Conservation (phyloP, 495 filamentous ascomycete genomes). For the Alectoria sarmentosa region DNA sequence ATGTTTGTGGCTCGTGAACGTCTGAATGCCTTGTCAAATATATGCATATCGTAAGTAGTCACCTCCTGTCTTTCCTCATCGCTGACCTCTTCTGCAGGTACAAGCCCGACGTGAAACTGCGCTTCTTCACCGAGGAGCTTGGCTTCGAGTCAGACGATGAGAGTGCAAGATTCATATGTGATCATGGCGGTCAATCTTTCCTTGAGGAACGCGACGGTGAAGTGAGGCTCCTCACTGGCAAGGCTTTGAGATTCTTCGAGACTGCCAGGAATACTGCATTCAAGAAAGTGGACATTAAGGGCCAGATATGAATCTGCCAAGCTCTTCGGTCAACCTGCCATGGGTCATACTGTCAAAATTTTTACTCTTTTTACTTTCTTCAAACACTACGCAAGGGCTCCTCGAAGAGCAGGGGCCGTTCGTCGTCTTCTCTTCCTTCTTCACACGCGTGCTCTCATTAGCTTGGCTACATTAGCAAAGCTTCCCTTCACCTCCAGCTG, state of each 20-base stretch:
- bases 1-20: slow-evolving; percentile 96
- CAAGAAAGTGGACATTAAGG: slow-evolving; percentile 88
- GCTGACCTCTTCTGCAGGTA: slow-evolving; percentile 57
- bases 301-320: slow-evolving; percentile 67
- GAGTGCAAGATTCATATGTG: slow-evolving; percentile 79
- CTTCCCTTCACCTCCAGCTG: slow-evolving; percentile 6
- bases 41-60: slow-evolving; percentile 86
- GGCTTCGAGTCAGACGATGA: slow-evolving; percentile 91
- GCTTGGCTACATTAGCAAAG: slow-evolving; percentile 12
- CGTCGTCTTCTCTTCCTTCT: slow-evolving; percentile 14
- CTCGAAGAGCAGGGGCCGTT: slow-evolving; percentile 8
- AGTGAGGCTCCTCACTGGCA: slow-evolving; percentile 68
- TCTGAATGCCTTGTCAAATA: slow-evolving; percentile 76
- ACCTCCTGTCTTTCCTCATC: slow-evolving; percentile 6
- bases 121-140: slow-evolving; percentile 91
- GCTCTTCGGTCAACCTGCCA: slow-evolving; percentile 1
- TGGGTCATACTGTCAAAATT: slow-evolving; percentile 1
- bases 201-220: slow-evolving; percentile 69
- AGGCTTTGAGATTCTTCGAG: slow-evolving; percentile 69
- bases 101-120: slow-evolving; percentile 78
- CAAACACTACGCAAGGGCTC: slow-evolving; percentile 8
- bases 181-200: slow-evolving; percentile 64
- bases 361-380: slow-evolving; percentile 1
- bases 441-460: slow-evolving; percentile 10
- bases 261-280: slow-evolving; percentile 62